Base-by-base conservation (phyloP, 768 basidiomycete species). In the Naganishia kalamii region DNA sequence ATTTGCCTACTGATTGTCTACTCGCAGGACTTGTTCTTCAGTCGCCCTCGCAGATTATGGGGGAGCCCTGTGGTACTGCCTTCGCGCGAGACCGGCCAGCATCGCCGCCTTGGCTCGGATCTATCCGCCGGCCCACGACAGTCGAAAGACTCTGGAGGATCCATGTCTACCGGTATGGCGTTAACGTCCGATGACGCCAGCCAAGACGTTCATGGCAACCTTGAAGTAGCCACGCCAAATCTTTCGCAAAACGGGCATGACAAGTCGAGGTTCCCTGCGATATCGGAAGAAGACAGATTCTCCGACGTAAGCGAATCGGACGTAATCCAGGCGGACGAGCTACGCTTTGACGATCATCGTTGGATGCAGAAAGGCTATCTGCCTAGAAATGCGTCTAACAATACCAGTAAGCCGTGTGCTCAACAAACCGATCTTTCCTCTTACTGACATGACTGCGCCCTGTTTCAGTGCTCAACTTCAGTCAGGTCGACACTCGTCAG, bases 11-110 rank as follows among this genome's bases (percentile, higher is more conserved):
- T 47, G n/a, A 47, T 47, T 21, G n/a, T 19, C 15, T 27, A 4
- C 17, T 12, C 8, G 30, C 21, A 57, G 54, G 54, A 57, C 54
- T 27, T 57, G 17, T 57, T 57, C 32, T 57, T 57, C 54, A 57
- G 35, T 27, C 54, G 54, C 1, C 54, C 54, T 7, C 15, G 54
- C 2, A 57, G 54, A 35, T 27, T 57, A 17, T 57, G 54, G 54
- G 54, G 54, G 12, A 40, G 21, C 4, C 54, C 54, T n/a, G 54
- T 57, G 19, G 54, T 37, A 23, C 32, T 57, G 13, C 54, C 54
- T 25, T 57, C 54, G 11, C 54, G 54, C 5, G 37, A 57, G 5
- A 37, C 7, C 23, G 54, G 37, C 23, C 33, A 57, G 1, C 54
- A 41, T n/a, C 17, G 13, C 3, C 54, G 54, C 27, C 2, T 52